phyloP scores from a whole-genome alignment of 345 rosid genomes.

The Lagerstroemia speciosa region DNA sequence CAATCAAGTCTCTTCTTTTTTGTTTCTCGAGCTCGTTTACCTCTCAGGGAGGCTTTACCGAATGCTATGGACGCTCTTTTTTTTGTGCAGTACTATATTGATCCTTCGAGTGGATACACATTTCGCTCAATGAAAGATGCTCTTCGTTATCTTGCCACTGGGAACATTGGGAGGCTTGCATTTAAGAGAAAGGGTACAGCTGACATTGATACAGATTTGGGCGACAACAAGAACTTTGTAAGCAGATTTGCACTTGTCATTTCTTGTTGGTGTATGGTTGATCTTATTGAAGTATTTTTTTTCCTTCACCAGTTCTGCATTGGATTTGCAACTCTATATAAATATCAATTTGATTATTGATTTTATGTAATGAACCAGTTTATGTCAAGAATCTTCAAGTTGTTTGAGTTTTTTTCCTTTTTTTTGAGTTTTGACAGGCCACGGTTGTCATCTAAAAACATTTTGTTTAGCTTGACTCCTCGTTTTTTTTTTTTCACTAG shows the following conservation, averaged over 20 bases:
- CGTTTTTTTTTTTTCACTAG: background rate
- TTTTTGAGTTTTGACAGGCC: background rate
- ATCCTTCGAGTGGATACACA: slow-evolving; percentile 65
- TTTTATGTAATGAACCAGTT: background rate
- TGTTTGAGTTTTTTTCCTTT: background rate
- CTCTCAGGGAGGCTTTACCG: too few relatives aligned
- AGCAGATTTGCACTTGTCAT: slow-evolving; percentile 16
- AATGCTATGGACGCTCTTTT: too few relatives aligned
- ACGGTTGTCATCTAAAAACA: background rate
- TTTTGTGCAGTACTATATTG: slow-evolving; percentile 12
- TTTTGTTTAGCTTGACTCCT: background rate
- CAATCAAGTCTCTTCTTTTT: background rate
- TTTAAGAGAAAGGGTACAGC: slow-evolving; percentile 37
- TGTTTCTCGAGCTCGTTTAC: background rate
- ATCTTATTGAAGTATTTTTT: background rate
- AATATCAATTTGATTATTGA: background rate
- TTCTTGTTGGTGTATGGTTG: background rate
- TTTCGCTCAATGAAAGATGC: slow-evolving; percentile 84
- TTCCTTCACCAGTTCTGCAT: background rate
- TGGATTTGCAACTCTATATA: background rate
- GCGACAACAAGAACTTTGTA: slow-evolving; percentile 40
- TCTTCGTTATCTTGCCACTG: slow-evolving; percentile 62
- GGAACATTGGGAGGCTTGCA: slow-evolving; percentile 49
- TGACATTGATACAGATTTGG: slow-evolving; percentile 26
- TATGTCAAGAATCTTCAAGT: background rate